These are phyloP conservation scores for Monosporozyma servazzii DNA, from an alignment of 805 yeast genomes.

Conservation along the genomic window DNA sequence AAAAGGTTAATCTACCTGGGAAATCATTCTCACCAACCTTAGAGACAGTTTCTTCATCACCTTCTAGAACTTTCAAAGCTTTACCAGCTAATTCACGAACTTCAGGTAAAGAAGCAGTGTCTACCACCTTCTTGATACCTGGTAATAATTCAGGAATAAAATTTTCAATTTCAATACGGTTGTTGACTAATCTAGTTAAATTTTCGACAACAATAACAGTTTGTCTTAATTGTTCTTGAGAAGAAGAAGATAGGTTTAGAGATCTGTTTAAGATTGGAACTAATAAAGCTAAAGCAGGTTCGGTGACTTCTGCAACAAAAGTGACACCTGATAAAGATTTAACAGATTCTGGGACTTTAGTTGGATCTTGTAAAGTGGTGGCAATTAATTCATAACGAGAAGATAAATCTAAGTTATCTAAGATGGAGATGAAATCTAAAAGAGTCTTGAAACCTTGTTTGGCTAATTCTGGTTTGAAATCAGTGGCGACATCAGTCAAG, in stretches of 20 bases:
- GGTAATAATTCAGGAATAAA: slow-evolving; percentile 83
- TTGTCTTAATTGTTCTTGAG: slow-evolving; percentile 94
- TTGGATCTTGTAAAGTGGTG: slow-evolving; percentile 83
- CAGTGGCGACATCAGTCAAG: slow-evolving; percentile 83
- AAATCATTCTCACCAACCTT: slow-evolving; percentile 40
- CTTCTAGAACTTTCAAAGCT: slow-evolving; percentile 73
- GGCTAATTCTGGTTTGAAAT: slow-evolving; percentile 92
- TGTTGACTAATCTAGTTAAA: slow-evolving; percentile 88
- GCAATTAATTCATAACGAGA: slow-evolving; percentile 80
- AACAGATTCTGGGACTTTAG: slow-evolving; percentile 80
- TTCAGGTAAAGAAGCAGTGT: slow-evolving; percentile 90
- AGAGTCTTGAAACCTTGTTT: slow-evolving; percentile 70
- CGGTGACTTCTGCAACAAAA: slow-evolving; percentile 96
- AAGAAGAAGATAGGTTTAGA: slow-evolving; percentile 67
- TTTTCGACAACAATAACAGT: slow-evolving; percentile 94
- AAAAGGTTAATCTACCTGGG: slow-evolving; percentile 60
- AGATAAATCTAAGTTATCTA: slow-evolving; percentile 86
- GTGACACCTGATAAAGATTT: slow-evolving; percentile 87
- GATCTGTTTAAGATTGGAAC: slow-evolving; percentile 92
- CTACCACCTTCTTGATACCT: slow-evolving; percentile 80
- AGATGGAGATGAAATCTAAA: slow-evolving; percentile 61
- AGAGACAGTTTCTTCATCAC: slow-evolving; percentile 58
- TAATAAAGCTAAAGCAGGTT: slow-evolving; percentile 80
- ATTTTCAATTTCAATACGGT: slow-evolving; percentile 81
- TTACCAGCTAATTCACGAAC: slow-evolving; percentile 88